Percentiles rank a stretch among this genome's conserved stretches.
Evolutionary conservation across 805 yeast genomes (phyloP).

Genomic region (Teunomyces cretensis): DNA sequence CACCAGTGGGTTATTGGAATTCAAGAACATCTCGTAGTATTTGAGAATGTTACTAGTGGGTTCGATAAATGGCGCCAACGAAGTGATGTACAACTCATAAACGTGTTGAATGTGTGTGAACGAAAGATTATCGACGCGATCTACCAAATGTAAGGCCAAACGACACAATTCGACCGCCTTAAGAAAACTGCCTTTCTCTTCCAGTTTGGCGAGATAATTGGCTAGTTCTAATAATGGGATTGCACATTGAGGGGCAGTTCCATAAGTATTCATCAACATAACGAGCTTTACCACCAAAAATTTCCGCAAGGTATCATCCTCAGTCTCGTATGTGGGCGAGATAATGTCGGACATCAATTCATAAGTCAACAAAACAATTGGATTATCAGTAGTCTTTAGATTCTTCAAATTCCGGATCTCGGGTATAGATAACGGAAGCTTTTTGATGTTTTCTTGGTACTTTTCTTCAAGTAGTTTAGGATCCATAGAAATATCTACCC

Average conservation of each 20-base stretch:
- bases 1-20: conserved; percentile 14
- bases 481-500: conserved; percentile 30
- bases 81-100: conserved; percentile 41
- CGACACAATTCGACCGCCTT: conserved; percentile 43
- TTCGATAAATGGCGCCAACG: conserved; percentile 43
- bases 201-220: conserved; percentile 23
- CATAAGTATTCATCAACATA: conserved; percentile 35
- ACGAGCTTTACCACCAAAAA: conserved; percentile 35
- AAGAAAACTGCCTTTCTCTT: conserved; percentile 28
- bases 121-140: conserved; percentile 29
- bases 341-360: conserved; percentile 43
- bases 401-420: conserved; percentile 34
- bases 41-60: conserved; percentile 36
- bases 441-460: conserved; percentile 19
- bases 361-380: conserved; percentile 30
- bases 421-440: conserved; percentile 38
- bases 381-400: conserved; percentile 22
- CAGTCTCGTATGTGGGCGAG: conserved; percentile 28
- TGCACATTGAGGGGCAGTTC: conserved; percentile 40
- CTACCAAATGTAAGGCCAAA: conserved; percentile 39
- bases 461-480: conserved; percentile 21
- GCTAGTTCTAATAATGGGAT: conserved; percentile 42
- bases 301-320: conserved; percentile 24
- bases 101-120: conserved; percentile 36
- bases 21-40: conserved; percentile 18